phyloP scores from a whole-genome alignment of 2,329 filamentous ascomycete genomes.

The Geosmithia morbida region DNA sequence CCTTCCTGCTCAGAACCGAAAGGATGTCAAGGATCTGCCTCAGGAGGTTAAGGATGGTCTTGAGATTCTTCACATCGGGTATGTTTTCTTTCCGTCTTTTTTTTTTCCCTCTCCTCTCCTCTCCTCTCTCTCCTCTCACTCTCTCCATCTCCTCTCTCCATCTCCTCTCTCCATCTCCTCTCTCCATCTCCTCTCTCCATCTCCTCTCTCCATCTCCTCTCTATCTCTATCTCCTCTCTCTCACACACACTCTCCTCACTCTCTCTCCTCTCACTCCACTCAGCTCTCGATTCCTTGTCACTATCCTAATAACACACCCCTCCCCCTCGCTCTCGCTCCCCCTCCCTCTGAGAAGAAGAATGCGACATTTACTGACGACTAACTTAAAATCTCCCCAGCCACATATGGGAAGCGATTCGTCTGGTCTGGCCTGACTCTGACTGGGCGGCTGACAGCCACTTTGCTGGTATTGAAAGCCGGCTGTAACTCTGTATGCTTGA shows the following conservation, averaged over 20 bases:
- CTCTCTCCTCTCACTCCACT: background rate
- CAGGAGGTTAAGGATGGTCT: slow-evolving; percentile 77
- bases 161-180: background rate
- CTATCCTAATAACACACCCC: background rate
- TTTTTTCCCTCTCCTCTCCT: background rate
- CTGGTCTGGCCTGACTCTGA: slow-evolving; percentile 82
- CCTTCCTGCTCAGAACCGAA: slow-evolving; percentile 74
- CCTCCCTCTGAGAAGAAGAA: too few relatives aligned
- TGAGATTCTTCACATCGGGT: slow-evolving; percentile 81
- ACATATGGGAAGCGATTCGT: slow-evolving; percentile 89
- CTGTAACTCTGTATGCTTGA: slow-evolving; percentile 37
- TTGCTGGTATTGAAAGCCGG: slow-evolving; percentile 62
- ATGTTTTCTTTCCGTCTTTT: slow-evolving; percentile 19
- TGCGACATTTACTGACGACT: background rate
- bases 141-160: slow-evolving; percentile 19
- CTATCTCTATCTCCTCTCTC: background rate
- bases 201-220: slow-evolving; percentile 4
- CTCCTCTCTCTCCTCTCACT: background rate
- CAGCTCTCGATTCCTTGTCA: background rate
- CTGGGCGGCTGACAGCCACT: slow-evolving; percentile 61
- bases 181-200: background rate
- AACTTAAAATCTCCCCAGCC: slow-evolving; percentile 32
- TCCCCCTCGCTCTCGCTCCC: too few relatives aligned
- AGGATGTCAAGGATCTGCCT: slow-evolving; percentile 84
- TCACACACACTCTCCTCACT: slow-evolving; percentile 1